Evolutionary conservation across 495 filamentous ascomycete species (phyloP), one percentile per base, ranked within the genome.

Genomic region (Tuber aestivum): DNA sequence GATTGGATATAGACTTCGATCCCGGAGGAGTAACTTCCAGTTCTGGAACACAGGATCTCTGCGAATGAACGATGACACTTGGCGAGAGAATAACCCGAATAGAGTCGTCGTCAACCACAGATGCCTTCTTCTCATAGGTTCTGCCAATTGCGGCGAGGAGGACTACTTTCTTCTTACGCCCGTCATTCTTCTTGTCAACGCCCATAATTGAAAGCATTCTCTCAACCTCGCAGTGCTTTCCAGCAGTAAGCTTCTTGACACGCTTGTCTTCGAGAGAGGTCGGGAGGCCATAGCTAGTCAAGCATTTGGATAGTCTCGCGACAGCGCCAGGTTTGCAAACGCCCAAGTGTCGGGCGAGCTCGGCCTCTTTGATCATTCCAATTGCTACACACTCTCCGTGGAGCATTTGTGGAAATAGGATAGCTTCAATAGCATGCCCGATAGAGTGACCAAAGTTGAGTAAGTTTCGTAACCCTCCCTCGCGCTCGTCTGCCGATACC

Each of bases 371-470:
- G 41, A 98, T 93, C 95, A 98, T 98, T 41, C 95, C 95, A 77
- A 98, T 95, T 50, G 96, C 93, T 38, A 99, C 95, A 80, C 91
- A 92, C 83, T 99, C 95, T 42, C 95, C 95, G 81, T 99, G 95
- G 21, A 99, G 88, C 56, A 98, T 91, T 83, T 99, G 94, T 23
- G 95, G 95, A 4, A 97, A 96, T 38, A 97, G 88, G 71, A 99
- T 93, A 3, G 96, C 95, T 84, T 99, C 95, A 80, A 93, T 93
- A 61, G 96, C 95, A 85, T 99, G 95, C 50, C 95, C 95, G 80
- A 99, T 99, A 12, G 96, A 98, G 84, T 99, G 95, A 41, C 95
- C 95, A 85, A 97, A 97, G 85, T 99, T 99, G 61, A 99, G 87
- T 61, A 99, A 89, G 83, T 98, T 98, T 69, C 95, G 89, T 50